phyloP scores from a whole-genome alignment of 129 eudicot genomes.

The Daucus carota region DH1_v3.0 NC_030381.2:35773001-35773500 shows the following conservation, averaged over 20 bases:
- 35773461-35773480: neutral
- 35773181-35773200: neutral
- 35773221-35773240: neutral
- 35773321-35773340: neutral
- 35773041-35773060: conserved; percentile 1
- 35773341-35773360: neutral
- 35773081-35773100: neutral
- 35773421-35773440: neutral
- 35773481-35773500: neutral
- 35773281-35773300: no score
- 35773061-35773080: neutral
- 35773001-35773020: conserved; percentile 7
- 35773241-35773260: no score
- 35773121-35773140: neutral
- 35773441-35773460: neutral
- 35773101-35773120: neutral
- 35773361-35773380: neutral
- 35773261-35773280: no score
- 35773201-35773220: neutral
- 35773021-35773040: conserved; percentile 10
- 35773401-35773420: no score
- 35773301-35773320: neutral
- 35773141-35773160: neutral
- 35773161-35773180: neutral
- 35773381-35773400: no score